phyloP scores from a whole-genome alignment of 2,329 filamentous ascomycete species.

The Microsporum canis region DNA sequence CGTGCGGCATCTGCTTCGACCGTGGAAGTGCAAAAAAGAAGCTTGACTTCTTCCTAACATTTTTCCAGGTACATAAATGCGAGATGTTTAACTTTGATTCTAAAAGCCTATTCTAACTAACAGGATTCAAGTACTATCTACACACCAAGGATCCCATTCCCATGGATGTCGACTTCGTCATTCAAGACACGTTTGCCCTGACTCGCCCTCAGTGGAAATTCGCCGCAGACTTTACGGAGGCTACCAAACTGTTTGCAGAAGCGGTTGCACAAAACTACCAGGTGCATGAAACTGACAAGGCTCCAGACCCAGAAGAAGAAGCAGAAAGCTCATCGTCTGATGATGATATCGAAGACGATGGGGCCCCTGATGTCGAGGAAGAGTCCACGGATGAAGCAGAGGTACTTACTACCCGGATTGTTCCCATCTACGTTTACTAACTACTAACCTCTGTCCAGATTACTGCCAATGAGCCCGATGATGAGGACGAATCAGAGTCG shows the following conservation, averaged over 20 bases:
- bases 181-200: conserved; percentile 80
- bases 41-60: conserved; percentile 91
- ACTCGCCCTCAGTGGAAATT: conserved; percentile 90
- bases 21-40: conserved; percentile 91
- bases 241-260: conserved; percentile 69
- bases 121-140: conserved; percentile 64
- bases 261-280: conserved; percentile 88
- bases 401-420: conserved; percentile 17
- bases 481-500: conserved; percentile 46
- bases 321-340: conserved; percentile 62
- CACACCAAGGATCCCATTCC: conserved; percentile 78
- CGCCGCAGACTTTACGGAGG: conserved; percentile 68
- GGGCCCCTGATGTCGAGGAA: conserved; percentile 44
- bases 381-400: conserved; percentile 43
- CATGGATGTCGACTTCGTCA: conserved; percentile 94
- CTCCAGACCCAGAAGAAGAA: conserved; percentile 58
- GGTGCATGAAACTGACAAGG: conserved; percentile 58
- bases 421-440: neutral
- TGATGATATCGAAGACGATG: conserved; percentile 58
- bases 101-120: conserved; percentile 1
- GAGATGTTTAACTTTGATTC: neutral
- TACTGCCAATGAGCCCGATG: conserved; percentile 21
- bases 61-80: conserved; percentile 58
- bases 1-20: conserved; percentile 92
- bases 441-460: neutral